A percentile compares a stretch with the other conserved stretches of the same genome.
These are phyloP conservation scores for Acephala macrosclerotiorum DNA, from an alignment of 2,329 filamentous ascomycete species.

Conservation along the genomic window DNA sequence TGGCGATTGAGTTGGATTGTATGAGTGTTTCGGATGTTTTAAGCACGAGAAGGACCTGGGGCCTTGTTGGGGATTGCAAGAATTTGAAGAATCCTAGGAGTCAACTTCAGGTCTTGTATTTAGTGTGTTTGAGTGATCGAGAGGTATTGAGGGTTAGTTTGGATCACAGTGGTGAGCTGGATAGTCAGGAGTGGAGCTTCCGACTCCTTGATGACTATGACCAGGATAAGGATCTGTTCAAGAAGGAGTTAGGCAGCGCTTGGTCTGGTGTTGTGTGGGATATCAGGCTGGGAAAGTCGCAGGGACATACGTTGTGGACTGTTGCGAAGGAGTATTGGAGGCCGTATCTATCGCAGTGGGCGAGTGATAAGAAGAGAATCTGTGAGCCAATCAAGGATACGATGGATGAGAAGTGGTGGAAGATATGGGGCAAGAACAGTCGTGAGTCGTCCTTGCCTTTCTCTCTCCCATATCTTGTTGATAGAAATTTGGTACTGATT, in stretches of 20 bases:
- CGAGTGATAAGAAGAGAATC: background rate
- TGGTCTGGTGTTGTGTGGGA: background rate
- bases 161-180: background rate
- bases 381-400: background rate
- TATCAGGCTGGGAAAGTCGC: background rate
- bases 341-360: background rate
- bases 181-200: background rate
- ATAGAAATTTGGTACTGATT: too few relatives aligned
- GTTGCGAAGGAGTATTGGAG: background rate
- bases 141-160: background rate
- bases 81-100: background rate
- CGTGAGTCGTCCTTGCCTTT: too few relatives aligned
- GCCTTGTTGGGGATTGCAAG: background rate
- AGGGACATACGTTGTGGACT: background rate
- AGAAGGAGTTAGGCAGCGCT: background rate
- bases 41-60: background rate
- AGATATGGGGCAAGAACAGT: background rate
- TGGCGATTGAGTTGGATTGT: background rate
- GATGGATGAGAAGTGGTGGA: background rate
- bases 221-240: background rate
- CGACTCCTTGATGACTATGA: background rate
- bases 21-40: background rate
- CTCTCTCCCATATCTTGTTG: too few relatives aligned
- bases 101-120: background rate
- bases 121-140: background rate